Percentiles rank a stretch among this genome's conserved stretches.
Evolutionary conservation across 2,329 filamentous ascomycete species (phyloP).

Genomic region (Phyllosticta capitalensis): DNA sequence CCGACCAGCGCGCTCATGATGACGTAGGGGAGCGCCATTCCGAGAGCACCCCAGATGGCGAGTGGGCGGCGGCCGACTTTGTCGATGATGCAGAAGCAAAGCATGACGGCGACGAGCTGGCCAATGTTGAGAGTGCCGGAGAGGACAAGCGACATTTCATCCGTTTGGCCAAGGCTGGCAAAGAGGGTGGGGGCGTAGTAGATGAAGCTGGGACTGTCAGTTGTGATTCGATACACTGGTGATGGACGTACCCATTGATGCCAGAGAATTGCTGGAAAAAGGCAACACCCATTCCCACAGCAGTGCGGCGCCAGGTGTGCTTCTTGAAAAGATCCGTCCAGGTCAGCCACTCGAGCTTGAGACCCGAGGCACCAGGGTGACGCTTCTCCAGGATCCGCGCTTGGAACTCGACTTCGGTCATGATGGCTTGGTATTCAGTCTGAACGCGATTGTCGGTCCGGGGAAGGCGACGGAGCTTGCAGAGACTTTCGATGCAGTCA

Average conservation of each 20-base stretch:
- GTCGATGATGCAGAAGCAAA: constrained; percentile 14
- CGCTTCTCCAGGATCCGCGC: constrained; percentile 5
- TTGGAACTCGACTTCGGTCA: constrained; percentile 14
- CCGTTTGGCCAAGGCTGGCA: constrained; percentile 26
- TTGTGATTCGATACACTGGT: not conserved
- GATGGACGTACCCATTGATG: not conserved
- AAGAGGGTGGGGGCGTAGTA: constrained; percentile 41
- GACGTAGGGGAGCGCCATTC: constrained; percentile 30
- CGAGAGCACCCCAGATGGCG: constrained; percentile 13
- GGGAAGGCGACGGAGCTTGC: constrained; percentile 19
- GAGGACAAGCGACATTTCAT: constrained; percentile 21
- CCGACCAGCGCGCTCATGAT: constrained; percentile 48
- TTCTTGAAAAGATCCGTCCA: constrained; percentile 36
- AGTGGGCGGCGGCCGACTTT: constrained; percentile 16
- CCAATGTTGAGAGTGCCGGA: constrained; percentile 30
- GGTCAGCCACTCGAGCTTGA: constrained; percentile 8
- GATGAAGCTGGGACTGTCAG: constrained; percentile 36
- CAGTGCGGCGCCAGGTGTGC: constrained; percentile 34
- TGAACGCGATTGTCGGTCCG: constrained; percentile 12
- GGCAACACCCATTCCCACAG: constrained; percentile 30
- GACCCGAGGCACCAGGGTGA: constrained; percentile 3
- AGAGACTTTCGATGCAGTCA: constrained; percentile 20
- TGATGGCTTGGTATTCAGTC: constrained; percentile 15
- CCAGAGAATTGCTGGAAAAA: constrained; percentile 37
- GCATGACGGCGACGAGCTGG: constrained; percentile 18